Percentiles rank a stretch among this genome's conserved stretches.
These are phyloP conservation scores for Andrographis paniculata DNA, from an alignment of 305 asterid species.

Conservation along the genomic window DNA sequence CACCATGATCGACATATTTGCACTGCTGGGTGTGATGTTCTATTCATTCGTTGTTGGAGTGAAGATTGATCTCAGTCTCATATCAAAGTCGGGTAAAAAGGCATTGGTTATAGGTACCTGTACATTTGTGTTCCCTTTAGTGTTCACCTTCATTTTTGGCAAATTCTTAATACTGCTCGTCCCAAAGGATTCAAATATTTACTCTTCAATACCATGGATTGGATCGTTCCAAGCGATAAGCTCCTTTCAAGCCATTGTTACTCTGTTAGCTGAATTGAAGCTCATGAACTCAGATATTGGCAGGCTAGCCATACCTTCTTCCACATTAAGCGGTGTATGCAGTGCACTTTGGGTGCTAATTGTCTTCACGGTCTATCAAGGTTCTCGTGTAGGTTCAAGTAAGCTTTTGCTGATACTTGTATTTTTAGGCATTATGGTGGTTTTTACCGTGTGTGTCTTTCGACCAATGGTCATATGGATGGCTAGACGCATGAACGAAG, in stretches of 20 bases:
- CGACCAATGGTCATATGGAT: constrained; percentile 26
- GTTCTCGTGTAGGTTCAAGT: background rate
- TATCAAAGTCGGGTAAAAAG: constrained; percentile 26
- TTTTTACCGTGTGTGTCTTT: constrained; percentile 15
- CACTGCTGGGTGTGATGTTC: constrained; percentile 33
- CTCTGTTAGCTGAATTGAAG: constrained; percentile 29
- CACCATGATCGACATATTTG: constrained; percentile 26
- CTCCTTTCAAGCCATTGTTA: constrained; percentile 30
- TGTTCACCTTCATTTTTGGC: constrained; percentile 19
- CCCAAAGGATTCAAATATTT: constrained; percentile 25
- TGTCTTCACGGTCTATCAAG: constrained; percentile 22
- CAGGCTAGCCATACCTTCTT: constrained; percentile 30
- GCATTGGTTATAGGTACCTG: constrained; percentile 29
- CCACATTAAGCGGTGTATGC: constrained; percentile 30
- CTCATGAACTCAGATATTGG: constrained; percentile 35
- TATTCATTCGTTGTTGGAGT: constrained; percentile 38
- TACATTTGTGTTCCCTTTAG: constrained; percentile 25
- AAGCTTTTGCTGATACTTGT: constrained; percentile 5
- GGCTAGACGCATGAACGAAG: constrained; percentile 8
- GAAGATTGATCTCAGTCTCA: constrained; percentile 27
- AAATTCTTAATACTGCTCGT: constrained; percentile 10
- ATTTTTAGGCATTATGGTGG: constrained; percentile 1
- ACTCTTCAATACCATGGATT: constrained; percentile 31
- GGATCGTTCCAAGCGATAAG: constrained; percentile 27
- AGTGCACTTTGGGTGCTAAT: constrained; percentile 19